Evolutionary conservation across 306 rosid genomes (phyloP), one percentile per base, ranked within the genome.

Genomic region (Gynostemma pentaphyllum): DNA sequence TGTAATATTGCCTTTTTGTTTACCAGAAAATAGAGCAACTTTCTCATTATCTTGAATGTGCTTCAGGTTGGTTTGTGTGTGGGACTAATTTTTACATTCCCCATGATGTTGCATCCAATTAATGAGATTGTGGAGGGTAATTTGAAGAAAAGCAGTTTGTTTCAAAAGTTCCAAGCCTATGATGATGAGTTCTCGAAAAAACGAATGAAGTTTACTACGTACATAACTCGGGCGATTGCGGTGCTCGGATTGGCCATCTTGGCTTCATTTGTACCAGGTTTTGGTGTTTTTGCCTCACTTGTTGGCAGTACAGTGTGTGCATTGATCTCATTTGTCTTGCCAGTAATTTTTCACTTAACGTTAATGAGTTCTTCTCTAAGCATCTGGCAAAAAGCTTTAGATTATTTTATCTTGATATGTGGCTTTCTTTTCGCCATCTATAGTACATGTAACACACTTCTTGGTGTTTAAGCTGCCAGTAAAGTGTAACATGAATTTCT

Each of bases 261-360:
- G 76, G 95, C 97, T 63, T 80, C 88, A 12, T 77, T 21, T n/a
- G 81, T 85, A 23, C 97, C 96, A 12, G 87, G 76, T 9, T 87
- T 91, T 54, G 87, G 86, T 5, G 72, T 77, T 12, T 83, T 80
- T 46, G 96, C 84, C 16, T 91, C 97, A 12, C 81, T 91, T 45
- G 92, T 83, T 41, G 97, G 97, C 32, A 87, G 97, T 70, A 82
- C 95, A 9, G 74, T 91, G 44, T 91, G 97, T 74, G 84, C 92
- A 36, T 56, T 82, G 68, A 78, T 91, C 77, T 91, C 96, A 18
- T 91, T 85, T 70, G 89, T 91, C 72, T 76, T 91, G 81, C 97
- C 96, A 10, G 85, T 92, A 50, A 68, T 80, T 68, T 87, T 85
- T 79, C 96, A 91, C 78, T 68, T 91, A 4, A 77, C 40, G 53